Percentiles rank a stretch among this genome's conserved stretches.
These are phyloP conservation scores for Pseudozyma hubeiensis DNA, from an alignment of 1,284 basidiomycete genomes.

Conservation along the genomic window DNA sequence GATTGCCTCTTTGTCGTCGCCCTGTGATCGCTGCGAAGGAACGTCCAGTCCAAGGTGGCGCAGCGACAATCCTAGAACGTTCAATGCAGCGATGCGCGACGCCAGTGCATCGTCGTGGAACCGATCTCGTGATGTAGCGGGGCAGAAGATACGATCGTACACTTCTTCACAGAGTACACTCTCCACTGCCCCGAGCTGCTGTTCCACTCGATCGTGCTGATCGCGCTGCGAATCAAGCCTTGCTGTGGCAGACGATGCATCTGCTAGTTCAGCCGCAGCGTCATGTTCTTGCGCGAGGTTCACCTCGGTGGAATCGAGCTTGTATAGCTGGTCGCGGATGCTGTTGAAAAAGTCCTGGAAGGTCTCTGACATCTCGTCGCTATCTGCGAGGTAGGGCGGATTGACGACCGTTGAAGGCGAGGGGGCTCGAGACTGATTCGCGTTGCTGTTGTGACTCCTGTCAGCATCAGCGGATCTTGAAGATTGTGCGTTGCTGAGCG, in stretches of 20 bases:
- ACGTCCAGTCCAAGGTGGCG: conserved; percentile 84
- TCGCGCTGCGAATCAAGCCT: neutral
- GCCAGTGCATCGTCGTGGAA: conserved; percentile 88
- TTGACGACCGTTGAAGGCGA: conserved; percentile 69
- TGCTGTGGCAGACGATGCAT: neutral
- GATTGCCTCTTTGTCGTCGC: conserved; percentile 10
- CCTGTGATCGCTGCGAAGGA: conserved; percentile 70
- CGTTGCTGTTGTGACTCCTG: neutral
- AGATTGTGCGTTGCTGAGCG: conserved; percentile 1
- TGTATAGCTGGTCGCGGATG: conserved; percentile 71
- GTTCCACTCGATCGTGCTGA: conserved; percentile 65
- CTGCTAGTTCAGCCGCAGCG: neutral
- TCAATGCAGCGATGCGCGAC: conserved; percentile 87
- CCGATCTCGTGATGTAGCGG: conserved; percentile 79
- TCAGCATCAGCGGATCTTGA: neutral
- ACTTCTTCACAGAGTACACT: conserved; percentile 77
- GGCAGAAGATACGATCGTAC: conserved; percentile 78
- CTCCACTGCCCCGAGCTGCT: conserved; percentile 79
- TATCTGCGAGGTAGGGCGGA: conserved; percentile 35
- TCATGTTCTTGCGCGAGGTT: conserved; percentile 44
- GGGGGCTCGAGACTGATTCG: conserved; percentile 6
- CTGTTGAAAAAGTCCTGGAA: conserved; percentile 81
- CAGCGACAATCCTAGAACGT: conserved; percentile 85
- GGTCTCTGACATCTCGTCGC: conserved; percentile 71
- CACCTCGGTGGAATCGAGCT: conserved; percentile 69